These are phyloP conservation scores for Globisporangium parvum DNA, from an alignment of 352 stramenopile genomes.

Conservation along the genomic window DNA sequence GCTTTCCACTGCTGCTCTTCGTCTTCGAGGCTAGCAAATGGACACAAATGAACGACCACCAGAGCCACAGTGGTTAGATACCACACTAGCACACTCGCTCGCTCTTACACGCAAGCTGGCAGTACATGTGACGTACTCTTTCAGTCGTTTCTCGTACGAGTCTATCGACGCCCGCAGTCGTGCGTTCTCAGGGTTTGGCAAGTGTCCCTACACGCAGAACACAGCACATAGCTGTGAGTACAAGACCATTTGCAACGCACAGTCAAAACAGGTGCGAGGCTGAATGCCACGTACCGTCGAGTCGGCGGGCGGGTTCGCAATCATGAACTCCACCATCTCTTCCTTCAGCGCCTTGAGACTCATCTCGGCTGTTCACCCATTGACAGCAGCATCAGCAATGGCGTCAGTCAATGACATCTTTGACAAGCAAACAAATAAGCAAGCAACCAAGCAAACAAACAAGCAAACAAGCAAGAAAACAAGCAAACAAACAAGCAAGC, in stretches of 20 bases:
- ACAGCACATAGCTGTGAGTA: neutral
- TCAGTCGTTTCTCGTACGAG: slow-evolving; percentile 35
- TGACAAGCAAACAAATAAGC: neutral
- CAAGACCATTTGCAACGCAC: neutral
- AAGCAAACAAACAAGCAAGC: neutral
- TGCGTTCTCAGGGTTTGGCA: slow-evolving; percentile 60
- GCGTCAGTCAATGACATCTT: neutral
- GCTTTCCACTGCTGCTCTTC: slow-evolving; percentile 53
- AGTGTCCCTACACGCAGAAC: slow-evolving; percentile 18
- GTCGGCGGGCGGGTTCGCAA: slow-evolving; percentile 36
- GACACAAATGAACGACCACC: neutral
- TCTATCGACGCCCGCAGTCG: slow-evolving; percentile 45
- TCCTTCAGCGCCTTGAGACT: slow-evolving; percentile 59
- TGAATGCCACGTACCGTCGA: slow-evolving; percentile 22
- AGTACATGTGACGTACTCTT: slow-evolving; percentile 17
- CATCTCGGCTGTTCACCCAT: slow-evolving; percentile 30
- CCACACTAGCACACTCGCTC: neutral
- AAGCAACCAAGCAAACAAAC: neutral
- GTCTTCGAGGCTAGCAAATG: slow-evolving; percentile 25
- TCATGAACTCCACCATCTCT: slow-evolving; percentile 58
- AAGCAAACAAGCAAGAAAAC: neutral
- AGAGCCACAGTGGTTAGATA: neutral
- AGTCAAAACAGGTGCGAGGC: no score
- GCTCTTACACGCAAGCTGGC: neutral
- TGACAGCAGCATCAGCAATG: neutral